Base-by-base conservation (phyloP, 108 stramenopile genomes). In the Cyclotella atomus region DNA sequence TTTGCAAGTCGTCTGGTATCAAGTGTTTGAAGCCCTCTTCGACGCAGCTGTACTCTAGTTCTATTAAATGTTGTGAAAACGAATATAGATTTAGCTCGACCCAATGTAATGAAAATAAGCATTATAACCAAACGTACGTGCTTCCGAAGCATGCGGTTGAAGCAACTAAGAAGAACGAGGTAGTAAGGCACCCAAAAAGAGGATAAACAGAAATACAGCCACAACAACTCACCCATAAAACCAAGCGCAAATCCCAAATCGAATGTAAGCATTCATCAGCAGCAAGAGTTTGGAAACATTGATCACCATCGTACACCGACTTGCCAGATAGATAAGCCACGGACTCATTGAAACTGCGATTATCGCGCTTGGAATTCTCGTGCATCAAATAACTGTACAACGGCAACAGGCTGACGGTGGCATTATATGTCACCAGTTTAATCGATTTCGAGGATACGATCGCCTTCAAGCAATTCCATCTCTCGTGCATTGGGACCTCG, bases 361-460 rank as follows among this genome's bases (percentile, higher is more conserved):
- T 52, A 33, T 43, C 36, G 24, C 9, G 33, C 46, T 32, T 33
- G 16, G 41, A 2, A 17, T 30, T 44, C 28, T 84, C 79, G 55
- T 71, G 68, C 32, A 57, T 63, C 1, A 65, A 62, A 61, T 84
- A 79, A 53, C 71, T 34, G 38, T 80, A 79, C 24, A 68, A 71
- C 0, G 83, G 83, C 32, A 84, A 50, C 2, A 84, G 50, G 30
- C 47, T 55, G 12, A 71, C 56, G 17, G 67, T 66, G 30, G 83
- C 83, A 75, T 84, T 79, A 69, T 80, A 84, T 2, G 79, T 84
- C 5, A 76, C 72, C 44, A 70, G 25, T n/a, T 59, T 80, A 10
- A 56, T 59, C 17, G 14, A 34, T 45, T 55, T 68, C 2, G 56
- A 70, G 10, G 55, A 47, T 44, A 84, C 28, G 25, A 84, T 59